Percentiles rank a stretch among this genome's conserved stretches.
These are phyloP conservation scores for Trichosporon faecale DNA, from an alignment of 1,284 basidiomycete genomes.

Conservation along the genomic window DNA sequence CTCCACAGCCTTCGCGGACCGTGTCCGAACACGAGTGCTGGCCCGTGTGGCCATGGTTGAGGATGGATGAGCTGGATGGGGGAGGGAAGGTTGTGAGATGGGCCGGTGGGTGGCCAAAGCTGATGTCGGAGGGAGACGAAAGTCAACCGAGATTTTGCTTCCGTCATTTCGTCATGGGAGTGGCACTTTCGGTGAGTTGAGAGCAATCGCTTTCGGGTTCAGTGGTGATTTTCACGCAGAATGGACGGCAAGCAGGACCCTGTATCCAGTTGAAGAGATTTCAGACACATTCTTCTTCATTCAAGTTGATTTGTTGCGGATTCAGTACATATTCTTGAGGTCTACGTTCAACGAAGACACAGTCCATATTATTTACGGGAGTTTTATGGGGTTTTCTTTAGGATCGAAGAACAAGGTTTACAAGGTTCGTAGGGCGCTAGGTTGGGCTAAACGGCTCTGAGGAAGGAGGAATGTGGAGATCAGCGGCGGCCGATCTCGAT, in stretches of 20 bases:
- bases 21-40: slow-evolving; percentile 29
- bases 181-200: background rate
- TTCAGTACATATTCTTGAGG: background rate
- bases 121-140: background rate
- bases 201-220: no score
- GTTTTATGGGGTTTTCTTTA: background rate
- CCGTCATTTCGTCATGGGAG: background rate
- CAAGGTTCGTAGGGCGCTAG: no score
- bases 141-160: background rate
- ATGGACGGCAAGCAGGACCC: no score
- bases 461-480: no score
- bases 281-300: no score
- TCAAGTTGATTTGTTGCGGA: no score
- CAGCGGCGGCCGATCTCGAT: slow-evolving; percentile 30
- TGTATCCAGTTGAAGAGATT: no score
- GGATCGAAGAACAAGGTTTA: background rate
- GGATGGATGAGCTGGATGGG: background rate
- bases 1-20: slow-evolving; percentile 35
- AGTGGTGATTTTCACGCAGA: no score
- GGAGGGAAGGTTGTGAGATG: background rate
- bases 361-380: background rate
- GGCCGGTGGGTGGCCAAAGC: background rate
- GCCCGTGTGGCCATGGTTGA: slow-evolving; percentile 21
- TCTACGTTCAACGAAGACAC: background rate
- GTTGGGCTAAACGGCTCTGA: background rate